Evolutionary conservation across 768 basidiomycete species (phyloP).

Genomic region (Solioccasus polychromus): DNA sequence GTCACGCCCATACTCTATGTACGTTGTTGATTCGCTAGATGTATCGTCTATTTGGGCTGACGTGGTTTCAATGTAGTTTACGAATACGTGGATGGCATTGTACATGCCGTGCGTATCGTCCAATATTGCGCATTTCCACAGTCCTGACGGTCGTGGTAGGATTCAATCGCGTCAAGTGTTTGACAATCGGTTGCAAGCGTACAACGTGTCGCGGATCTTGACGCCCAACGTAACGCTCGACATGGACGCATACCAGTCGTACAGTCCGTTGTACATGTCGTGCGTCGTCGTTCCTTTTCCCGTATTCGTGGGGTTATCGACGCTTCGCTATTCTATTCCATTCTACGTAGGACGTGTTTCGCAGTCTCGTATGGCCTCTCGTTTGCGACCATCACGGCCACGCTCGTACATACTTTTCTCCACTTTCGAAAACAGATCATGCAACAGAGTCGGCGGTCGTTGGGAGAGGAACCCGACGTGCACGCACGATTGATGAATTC

Average conservation of each 20-base stretch:
- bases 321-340: neutral
- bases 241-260: conserved; percentile 47
- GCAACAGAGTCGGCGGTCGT: conserved; percentile 62
- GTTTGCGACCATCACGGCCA: conserved; percentile 72
- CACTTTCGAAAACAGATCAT: conserved; percentile 81
- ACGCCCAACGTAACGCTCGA: conserved; percentile 53
- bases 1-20: conserved; percentile 39
- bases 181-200: conserved; percentile 54
- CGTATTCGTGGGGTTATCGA: too few relatives aligned
- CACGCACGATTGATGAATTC: conserved; percentile 78
- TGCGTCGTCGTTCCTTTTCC: conserved; percentile 13
- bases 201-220: conserved; percentile 59
- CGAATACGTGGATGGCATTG: conserved; percentile 57
- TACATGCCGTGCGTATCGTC: conserved; percentile 53
- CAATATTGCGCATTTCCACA: neutral
- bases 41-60: too few relatives aligned
- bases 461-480: conserved; percentile 79
- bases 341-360: conserved; percentile 18
- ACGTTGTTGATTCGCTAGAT: conserved; percentile 48
- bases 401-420: conserved; percentile 38
- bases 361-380: conserved; percentile 47
- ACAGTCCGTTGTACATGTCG: conserved; percentile 62
- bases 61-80: conserved; percentile 42
- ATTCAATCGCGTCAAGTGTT: conserved; percentile 63
- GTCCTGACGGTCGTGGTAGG: conserved; percentile 13